Evolutionary conservation across 164 flowering plant genomes (phyloP), one percentile per base, ranked within the genome.

Genomic region (Sextonia rubra): DNA sequence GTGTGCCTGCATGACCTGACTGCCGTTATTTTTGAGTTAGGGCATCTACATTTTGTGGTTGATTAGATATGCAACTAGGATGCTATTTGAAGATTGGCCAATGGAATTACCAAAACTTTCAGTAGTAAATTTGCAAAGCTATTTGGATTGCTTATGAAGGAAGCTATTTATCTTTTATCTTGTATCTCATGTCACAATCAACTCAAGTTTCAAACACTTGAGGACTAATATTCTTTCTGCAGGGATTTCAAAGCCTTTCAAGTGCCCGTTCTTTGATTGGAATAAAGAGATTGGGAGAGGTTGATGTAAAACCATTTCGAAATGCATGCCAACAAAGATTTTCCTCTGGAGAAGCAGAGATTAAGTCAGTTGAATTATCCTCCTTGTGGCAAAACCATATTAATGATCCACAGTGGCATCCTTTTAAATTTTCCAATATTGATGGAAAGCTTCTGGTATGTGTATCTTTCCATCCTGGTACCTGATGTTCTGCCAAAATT

Each of bases 221-320:
- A 32, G 44, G 44, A 6, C 5, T 32, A 37, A 37, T 37, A 37
- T 37, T 62, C 29, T 25, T 27, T 71, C 70, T 74, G 37, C 61
- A 93, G 98, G 88, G 82, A 26, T 76, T 91, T 78, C 82, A 80
- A 75, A 94, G 87, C 0, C 58, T 82, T 74, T 67, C 86, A 17
- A 27, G 17, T 52, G 32, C 14, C 68, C 78, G 80, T 69, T 73
- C 80, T 63, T 60, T 66, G 44, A 87, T 94, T 79, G 89, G 91
- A 72, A 77, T 92, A n/a, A 92, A 88, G 81, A 84, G 91, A 77
- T 87, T 94, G 97, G 98, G 97, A 70, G 97, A 88, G 65, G 88
- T 92, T 25, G 87, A 89, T 37, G 75, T 47, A 47, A 82, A 81
- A 67, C 83, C 84, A n/a, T 85, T 85, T 70, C 72, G 47, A 73